Conservation (phyloP, 2,329 filamentous ascomycete species). For the Neoascochyta sp. region DNA sequence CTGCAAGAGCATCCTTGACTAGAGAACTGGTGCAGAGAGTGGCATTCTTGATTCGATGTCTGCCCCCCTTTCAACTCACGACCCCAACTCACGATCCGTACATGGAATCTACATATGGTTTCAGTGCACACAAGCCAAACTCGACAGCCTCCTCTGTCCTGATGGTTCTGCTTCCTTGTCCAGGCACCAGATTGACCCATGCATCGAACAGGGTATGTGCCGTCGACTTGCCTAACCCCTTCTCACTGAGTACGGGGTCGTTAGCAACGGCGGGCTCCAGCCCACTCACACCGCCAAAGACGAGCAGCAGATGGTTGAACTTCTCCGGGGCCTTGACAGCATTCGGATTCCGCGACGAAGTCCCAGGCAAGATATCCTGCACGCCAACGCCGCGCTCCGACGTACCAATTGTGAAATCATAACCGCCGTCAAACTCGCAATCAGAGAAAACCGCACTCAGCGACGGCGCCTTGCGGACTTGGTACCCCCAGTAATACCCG, state of each 20-base stretch:
- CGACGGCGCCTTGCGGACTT: constrained; percentile 61
- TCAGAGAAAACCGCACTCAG: constrained; percentile 76
- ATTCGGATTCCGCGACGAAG: constrained; percentile 2
- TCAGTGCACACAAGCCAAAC: constrained; percentile 68
- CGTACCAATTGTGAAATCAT: constrained; percentile 78
- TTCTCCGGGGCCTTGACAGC: constrained; percentile 26
- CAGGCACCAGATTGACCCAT: constrained; percentile 77
- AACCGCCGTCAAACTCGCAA: constrained; percentile 69
- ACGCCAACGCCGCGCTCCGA: constrained; percentile 67
- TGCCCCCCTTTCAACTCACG: too few species aligned
- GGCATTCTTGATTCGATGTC: too few species aligned
- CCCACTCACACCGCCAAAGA: constrained; percentile 77
- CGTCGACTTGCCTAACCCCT: constrained; percentile 61
- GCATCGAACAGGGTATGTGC: constrained; percentile 73
- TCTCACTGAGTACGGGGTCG: constrained; percentile 56
- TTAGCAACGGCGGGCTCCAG: constrained; percentile 70
- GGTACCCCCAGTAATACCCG: constrained; percentile 86
- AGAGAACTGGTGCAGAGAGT: too few species aligned
- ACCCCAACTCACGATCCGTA: constrained; percentile 4
- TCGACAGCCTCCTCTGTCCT: constrained; percentile 80
- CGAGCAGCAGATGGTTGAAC: constrained; percentile 71
- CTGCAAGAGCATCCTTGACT: too few species aligned
- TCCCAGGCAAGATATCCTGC: constrained; percentile 30
- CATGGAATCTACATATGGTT: constrained; percentile 40
- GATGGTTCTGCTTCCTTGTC: constrained; percentile 78